These are phyloP conservation scores for Blechomonas ayalai DNA, from an alignment of 208 protist species.

Conservation along the genomic window DNA sequence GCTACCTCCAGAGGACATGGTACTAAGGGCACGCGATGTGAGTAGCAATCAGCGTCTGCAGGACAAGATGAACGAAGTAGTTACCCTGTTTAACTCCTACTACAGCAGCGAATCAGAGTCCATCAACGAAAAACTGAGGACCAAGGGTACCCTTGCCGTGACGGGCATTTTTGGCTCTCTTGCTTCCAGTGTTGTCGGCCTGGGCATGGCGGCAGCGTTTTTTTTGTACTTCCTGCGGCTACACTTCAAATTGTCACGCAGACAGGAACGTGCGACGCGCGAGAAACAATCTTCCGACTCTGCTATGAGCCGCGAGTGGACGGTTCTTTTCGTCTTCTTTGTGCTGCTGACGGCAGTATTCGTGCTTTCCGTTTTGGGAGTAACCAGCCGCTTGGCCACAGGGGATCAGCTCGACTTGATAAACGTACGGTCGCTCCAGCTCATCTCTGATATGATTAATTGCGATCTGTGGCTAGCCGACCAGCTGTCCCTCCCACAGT, in stretches of 20 bases:
- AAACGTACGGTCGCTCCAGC: not conserved
- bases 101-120: too few relatives aligned
- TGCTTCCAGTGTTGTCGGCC: too few relatives aligned
- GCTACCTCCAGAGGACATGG: not conserved
- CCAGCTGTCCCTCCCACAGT: not conserved
- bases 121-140: too few relatives aligned
- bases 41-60: conserved; percentile 1
- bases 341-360: conserved; percentile 2
- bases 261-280: too few relatives aligned
- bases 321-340: not conserved
- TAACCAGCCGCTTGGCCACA: not conserved
- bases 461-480: conserved; percentile 1
- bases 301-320: not conserved
- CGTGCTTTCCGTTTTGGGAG: not conserved
- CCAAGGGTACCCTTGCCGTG: too few relatives aligned
- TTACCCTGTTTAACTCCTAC: not conserved
- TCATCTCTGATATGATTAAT: conserved; percentile 2
- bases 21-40: conserved; percentile 1
- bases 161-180: too few relatives aligned
- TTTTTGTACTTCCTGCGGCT: too few relatives aligned
- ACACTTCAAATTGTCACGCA: too few relatives aligned
- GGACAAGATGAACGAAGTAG: not conserved
- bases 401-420: conserved; percentile 1
- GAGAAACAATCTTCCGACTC: not conserved
- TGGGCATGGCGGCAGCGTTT: too few relatives aligned